Evolutionary conservation across 2,329 filamentous ascomycete species (phyloP).

Genomic region (Claviceps purpurea): DNA sequence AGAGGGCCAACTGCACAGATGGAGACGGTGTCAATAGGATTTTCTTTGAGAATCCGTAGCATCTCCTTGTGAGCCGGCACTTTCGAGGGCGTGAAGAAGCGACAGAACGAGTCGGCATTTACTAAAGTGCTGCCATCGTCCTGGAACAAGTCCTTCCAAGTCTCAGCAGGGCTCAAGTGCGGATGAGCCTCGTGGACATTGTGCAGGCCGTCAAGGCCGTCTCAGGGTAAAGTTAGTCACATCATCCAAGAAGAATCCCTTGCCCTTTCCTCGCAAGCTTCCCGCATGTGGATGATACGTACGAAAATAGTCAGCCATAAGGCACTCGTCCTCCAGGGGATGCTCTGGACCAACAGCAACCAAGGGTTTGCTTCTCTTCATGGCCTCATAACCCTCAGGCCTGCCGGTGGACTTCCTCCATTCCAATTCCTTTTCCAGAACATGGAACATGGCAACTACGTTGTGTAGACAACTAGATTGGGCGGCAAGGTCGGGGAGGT

Average conservation of each 20-base stretch:
- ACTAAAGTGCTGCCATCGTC: slow-evolving; percentile 18
- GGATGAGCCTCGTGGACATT: slow-evolving; percentile 63
- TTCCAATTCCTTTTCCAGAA: slow-evolving; percentile 74
- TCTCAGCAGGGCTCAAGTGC: slow-evolving; percentile 59
- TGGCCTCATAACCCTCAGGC: slow-evolving; percentile 55
- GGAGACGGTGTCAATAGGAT: slow-evolving; percentile 73
- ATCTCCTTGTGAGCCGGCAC: slow-evolving; percentile 72
- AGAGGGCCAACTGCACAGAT: slow-evolving; percentile 82
- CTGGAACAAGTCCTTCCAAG: slow-evolving; percentile 56
- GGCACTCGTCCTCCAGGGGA: slow-evolving; percentile 67
- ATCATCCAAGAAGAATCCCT: neutral
- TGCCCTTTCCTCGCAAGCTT: neutral
- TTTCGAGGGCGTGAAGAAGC: slow-evolving; percentile 64
- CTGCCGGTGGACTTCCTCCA: slow-evolving; percentile 64
- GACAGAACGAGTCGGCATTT: slow-evolving; percentile 32
- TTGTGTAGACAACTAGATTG: slow-evolving; percentile 67
- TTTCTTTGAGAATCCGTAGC: slow-evolving; percentile 68
- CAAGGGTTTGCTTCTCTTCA: slow-evolving; percentile 63
- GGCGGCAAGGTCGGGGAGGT: neutral
- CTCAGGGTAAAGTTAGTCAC: slow-evolving; percentile 25
- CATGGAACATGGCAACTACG: slow-evolving; percentile 78
- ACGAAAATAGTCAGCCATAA: slow-evolving; percentile 85
- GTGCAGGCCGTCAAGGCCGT: slow-evolving; percentile 64
- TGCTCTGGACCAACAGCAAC: slow-evolving; percentile 79
- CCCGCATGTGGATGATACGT: slow-evolving; percentile 17